Conservation (phyloP, 352 stramenopile species). For the Elongisporangium prolatum region DNA sequence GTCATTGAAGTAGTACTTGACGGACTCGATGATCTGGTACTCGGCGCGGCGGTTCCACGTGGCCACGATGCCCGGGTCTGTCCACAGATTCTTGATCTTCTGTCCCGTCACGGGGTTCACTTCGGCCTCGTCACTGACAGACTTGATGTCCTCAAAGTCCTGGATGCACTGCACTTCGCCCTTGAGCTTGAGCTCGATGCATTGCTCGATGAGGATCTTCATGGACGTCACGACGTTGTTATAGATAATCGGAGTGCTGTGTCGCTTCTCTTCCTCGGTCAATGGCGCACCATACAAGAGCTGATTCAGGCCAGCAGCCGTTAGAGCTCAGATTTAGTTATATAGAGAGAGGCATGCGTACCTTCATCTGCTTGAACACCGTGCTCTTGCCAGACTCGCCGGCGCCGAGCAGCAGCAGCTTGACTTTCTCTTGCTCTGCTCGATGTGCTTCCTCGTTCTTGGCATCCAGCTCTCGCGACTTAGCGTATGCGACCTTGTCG, state of each 20-base stretch:
- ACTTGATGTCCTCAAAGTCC: constrained; percentile 78
- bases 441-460: constrained; percentile 79
- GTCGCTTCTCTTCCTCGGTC: constrained; percentile 85
- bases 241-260: constrained; percentile 88
- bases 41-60: constrained; percentile 89
- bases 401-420: constrained; percentile 92
- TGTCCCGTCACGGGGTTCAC: constrained; percentile 88
- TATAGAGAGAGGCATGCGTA: constrained; percentile 20
- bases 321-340: background rate
- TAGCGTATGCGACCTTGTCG: constrained; percentile 61
- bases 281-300: constrained; percentile 81
- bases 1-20: constrained; percentile 97
- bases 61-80: constrained; percentile 85
- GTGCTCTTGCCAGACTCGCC: constrained; percentile 95
- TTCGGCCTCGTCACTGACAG: constrained; percentile 79
- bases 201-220: constrained; percentile 90
- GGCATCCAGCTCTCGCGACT: constrained; percentile 71
- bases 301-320: constrained; percentile 22
- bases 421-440: constrained; percentile 91
- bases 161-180: constrained; percentile 64
- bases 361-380: constrained; percentile 93
- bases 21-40: constrained; percentile 96
- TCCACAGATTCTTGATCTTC: constrained; percentile 94
- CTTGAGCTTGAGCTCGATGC: constrained; percentile 75
- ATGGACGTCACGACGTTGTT: constrained; percentile 90